Conservation (phyloP, 495 filamentous ascomycete species). For the Penicillium pancosmium region DNA sequence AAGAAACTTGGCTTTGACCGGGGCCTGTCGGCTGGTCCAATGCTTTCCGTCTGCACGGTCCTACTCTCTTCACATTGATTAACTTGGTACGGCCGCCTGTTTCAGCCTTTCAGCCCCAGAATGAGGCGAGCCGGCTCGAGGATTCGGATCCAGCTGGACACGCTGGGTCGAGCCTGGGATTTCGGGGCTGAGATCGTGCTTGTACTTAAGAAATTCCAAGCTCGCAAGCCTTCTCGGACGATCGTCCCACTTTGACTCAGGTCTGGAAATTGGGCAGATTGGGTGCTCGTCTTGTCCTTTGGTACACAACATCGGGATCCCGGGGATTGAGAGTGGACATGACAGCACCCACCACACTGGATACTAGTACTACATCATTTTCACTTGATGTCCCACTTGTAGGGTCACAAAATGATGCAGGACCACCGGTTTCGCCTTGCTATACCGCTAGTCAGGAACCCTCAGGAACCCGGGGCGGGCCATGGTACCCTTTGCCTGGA, state of each 20-base stretch:
- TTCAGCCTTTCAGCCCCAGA: slow-evolving; percentile 2
- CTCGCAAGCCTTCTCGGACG: background rate
- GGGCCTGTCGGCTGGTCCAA: slow-evolving; percentile 12
- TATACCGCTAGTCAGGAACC: slow-evolving; percentile 5
- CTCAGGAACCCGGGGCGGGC: background rate
- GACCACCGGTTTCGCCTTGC: background rate
- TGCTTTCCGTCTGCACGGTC: background rate
- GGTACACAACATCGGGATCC: background rate
- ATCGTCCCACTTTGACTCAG: background rate
- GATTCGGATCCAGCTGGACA: background rate
- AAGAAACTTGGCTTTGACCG: slow-evolving; percentile 31
- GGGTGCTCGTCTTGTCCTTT: background rate
- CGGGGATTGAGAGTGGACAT: background rate
- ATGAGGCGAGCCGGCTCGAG: background rate
- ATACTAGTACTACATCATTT: background rate
- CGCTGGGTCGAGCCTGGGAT: background rate
- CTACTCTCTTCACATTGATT: slow-evolving; percentile 12
- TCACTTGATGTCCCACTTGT: background rate
- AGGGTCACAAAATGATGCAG: background rate
- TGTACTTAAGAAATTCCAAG: background rate
- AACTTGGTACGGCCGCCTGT: background rate
- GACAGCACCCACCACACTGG: background rate
- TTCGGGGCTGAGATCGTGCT: background rate
- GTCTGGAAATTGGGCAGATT: slow-evolving; percentile 4
- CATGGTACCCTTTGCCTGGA: background rate